Base-by-base conservation (phyloP, 2,329 filamentous ascomycete species). In the Seiridium cupressi region DNA sequence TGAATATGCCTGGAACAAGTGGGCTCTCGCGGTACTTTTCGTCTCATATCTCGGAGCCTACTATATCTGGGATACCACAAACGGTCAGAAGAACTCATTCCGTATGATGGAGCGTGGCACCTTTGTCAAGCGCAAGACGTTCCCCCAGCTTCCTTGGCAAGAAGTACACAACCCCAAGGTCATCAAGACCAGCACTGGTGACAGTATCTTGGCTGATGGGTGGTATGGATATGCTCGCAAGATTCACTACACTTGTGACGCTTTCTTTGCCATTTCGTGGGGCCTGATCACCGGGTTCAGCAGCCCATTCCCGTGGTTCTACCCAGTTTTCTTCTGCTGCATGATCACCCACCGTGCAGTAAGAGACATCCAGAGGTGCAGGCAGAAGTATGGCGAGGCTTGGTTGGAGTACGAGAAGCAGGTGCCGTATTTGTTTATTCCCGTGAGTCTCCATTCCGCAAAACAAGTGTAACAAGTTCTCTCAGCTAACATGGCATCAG, bases 81-180 rank as follows among this genome's bases (percentile, higher is more conserved):
- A 96, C 79, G 92, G 87, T 71, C 93, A 97, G 77, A 97, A 97
- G 85, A 97, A 96, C 79, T 88, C 90, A 64, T 97, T 94, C 85
- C 88, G 93, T 59, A 86, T 89, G 65, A 83, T 87, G 76, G 91
- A 96, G 77, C 86, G 89, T 62, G 92, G 92, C 62, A 88, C 87
- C 46, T 72, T 84, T 57, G 76, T 89, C 57, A 80, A 86, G 73
- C 90, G 93, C 68, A 91, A 89, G 68, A 89, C 92, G 3, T 96
- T 97, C 79, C 93, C 93, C 4, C 91, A 94, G 74, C 84, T 97
- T n/a, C 92, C 92, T 6, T 97, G 92, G 89, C 90, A 91, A 74
- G 89, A 88, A 4, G 76, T 97, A 62, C 78, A 91, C 67, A 93
- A 96, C 77, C 92, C 93, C 51, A 88, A 89, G 74, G 88, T 84